These are phyloP conservation scores for Mortierella polycephala DNA, from an alignment of 371 early-diverging fungal genomes.

Conservation along the genomic window DNA sequence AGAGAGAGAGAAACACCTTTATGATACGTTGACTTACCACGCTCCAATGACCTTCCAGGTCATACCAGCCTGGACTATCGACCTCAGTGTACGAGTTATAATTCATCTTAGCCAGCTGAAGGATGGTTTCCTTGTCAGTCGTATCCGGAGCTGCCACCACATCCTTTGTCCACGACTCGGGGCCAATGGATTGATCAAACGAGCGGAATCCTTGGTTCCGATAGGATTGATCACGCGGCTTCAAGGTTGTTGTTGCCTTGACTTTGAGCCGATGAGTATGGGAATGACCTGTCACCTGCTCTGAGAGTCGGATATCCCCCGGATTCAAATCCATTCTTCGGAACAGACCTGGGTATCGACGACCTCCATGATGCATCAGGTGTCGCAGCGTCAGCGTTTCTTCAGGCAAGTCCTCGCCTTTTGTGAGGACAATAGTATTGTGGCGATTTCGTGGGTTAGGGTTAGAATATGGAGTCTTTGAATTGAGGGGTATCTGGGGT, in stretches of 20 bases:
- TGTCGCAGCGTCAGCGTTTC: conserved; percentile 31
- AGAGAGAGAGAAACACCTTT: not conserved
- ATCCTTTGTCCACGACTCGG: conserved; percentile 30
- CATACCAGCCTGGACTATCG: conserved; percentile 49
- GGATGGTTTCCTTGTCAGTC: conserved; percentile 43
- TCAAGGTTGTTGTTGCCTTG: conserved; percentile 21
- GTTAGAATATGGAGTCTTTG: not conserved
- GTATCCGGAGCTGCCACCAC: conserved; percentile 36
- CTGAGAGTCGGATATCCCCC: conserved; percentile 15
- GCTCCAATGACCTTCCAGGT: conserved; percentile 42
- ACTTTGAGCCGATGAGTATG: conserved; percentile 29
- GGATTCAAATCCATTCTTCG: conserved; percentile 49
- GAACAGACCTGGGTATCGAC: conserved; percentile 59
- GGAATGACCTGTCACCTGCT: conserved; percentile 26
- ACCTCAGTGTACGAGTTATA: conserved; percentile 54
- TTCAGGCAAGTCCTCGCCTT: conserved; percentile 13
- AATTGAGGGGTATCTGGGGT: conserved; percentile 9
- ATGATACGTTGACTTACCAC: conserved; percentile 17
- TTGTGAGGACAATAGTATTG: conserved; percentile 2
- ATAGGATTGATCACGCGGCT: conserved; percentile 34
- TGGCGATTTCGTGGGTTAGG: not conserved
- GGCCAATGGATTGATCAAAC: conserved; percentile 21
- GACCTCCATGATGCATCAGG: conserved; percentile 42
- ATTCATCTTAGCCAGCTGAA: conserved; percentile 54
- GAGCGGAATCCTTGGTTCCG: conserved; percentile 41